phyloP scores from a whole-genome alignment of 164 flowering plant species.

The Dillenia suffruticosa region DNA sequence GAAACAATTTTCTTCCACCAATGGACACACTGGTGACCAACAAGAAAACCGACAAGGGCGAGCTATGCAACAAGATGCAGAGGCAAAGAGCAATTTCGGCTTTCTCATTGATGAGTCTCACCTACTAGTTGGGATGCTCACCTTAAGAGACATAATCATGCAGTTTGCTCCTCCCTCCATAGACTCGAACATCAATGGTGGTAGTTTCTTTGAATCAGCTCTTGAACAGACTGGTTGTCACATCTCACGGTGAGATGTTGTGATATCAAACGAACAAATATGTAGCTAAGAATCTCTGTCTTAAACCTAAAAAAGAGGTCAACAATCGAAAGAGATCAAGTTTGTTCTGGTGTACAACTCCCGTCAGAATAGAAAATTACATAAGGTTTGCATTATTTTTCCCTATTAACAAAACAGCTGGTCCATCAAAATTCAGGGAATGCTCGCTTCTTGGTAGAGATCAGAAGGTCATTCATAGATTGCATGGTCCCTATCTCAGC shows the following conservation, averaged over 20 bases:
- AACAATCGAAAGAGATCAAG: no score
- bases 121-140: conserved; percentile 22
- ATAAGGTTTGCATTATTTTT: no score
- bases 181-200: conserved; percentile 32
- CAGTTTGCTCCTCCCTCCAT: conserved; percentile 43
- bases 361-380: no score
- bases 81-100: conserved; percentile 24
- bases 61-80: conserved; percentile 28
- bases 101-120: conserved; percentile 29
- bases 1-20: conserved; percentile 18
- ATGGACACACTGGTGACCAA: conserved; percentile 32
- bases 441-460: no score
- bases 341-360: no score
- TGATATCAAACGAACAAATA: no score
- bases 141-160: conserved; percentile 33
- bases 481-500: no score
- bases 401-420: no score
- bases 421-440: no score
- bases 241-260: not conserved
- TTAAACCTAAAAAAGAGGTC: no score
- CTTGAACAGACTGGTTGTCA: conserved; percentile 29
- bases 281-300: no score
- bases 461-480: no score
- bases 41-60: conserved; percentile 31
- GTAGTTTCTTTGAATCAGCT: conserved; percentile 44